Evolutionary conservation across 768 basidiomycete species (phyloP).

Genomic region (Kwoniella europaea): DNA sequence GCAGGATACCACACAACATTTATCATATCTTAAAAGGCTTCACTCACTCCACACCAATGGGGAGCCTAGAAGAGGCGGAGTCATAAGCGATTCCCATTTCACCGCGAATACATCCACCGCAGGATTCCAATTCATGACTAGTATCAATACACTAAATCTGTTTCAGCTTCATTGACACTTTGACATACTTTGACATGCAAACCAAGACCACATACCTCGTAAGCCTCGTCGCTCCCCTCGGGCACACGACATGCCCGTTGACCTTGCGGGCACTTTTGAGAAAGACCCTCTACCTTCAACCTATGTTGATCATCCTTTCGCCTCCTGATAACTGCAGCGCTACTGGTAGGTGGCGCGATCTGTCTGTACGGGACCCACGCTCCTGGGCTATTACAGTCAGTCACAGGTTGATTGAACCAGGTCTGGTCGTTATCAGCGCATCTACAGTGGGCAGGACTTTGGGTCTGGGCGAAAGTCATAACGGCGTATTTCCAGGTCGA

Average conservation of each 20-base stretch:
- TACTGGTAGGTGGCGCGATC: background rate
- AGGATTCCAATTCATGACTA: background rate
- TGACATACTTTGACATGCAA: too few relatives aligned
- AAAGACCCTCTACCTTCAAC: background rate
- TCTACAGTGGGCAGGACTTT: background rate
- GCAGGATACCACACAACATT: background rate
- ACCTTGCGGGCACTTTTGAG: background rate
- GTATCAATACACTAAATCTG: constrained; percentile 4
- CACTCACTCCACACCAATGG: constrained; percentile 5
- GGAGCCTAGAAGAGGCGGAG: background rate
- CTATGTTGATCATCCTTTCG: background rate
- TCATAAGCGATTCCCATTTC: background rate
- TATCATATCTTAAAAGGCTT: background rate
- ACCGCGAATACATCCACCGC: constrained; percentile 4
- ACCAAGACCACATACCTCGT: background rate
- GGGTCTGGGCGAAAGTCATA: background rate
- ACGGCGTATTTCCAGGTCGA: background rate
- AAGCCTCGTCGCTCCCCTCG: background rate
- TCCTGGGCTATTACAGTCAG: background rate
- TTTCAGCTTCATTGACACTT: background rate
- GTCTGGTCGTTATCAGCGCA: background rate
- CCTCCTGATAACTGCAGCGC: background rate
- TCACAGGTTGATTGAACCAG: background rate
- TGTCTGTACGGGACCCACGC: background rate
- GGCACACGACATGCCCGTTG: background rate